Evolutionary conservation across 805 yeast species (phyloP), one percentile per base, ranked within the genome.

Genomic region (Yarrowia sp.): DNA sequence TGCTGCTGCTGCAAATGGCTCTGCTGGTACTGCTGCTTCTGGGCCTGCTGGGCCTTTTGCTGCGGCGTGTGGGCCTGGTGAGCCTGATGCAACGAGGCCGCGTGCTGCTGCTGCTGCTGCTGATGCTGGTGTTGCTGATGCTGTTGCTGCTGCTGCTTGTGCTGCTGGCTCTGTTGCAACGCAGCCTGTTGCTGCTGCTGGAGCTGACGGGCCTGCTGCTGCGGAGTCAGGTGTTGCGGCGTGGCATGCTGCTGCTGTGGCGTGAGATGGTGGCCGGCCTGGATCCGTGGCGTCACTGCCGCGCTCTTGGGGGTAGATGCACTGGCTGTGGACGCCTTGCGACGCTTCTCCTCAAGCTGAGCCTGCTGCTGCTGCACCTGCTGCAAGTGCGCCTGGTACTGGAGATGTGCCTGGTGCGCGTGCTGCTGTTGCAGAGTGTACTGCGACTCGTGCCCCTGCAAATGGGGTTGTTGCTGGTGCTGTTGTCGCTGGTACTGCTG

Each of bases 371-470:
- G 44, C 60, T 51, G 60, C 2, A 51, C 60, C 44, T 51, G 60
- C 22, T 51, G 60, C 13, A 51, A 35, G 22, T 51, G 60, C 3
- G 60, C 60, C 44, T 51, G 60, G 60, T 51, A 51, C 36, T 51
- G 60, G 14, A 51, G 60, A 28, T 51, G 60, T 2, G 60, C 64
- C 64, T 64, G 66, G 22, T 55, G 64, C 6, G 68, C 60, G 60
- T 36, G 53, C 31, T 32, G 55, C 31, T 41, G 65, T 22, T 33
- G 47, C 47, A 55, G 15, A 15, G 60, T 10, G 18, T n/a, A 42
- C 50, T 44, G 68, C 38, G 36, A 45, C 17, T 51, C 57, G 10
- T 28, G 44, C 14, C 10, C 39, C 53, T 55, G 65, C 13, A 55
- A 51, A 31, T 58, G 61, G 32, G 22, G 39, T 14, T 53, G 50